Evolutionary conservation across 2,329 filamentous ascomycete genomes (phyloP), one percentile per base, ranked within the genome.

Genomic region (Ceratocystis alfenasii): DNA sequence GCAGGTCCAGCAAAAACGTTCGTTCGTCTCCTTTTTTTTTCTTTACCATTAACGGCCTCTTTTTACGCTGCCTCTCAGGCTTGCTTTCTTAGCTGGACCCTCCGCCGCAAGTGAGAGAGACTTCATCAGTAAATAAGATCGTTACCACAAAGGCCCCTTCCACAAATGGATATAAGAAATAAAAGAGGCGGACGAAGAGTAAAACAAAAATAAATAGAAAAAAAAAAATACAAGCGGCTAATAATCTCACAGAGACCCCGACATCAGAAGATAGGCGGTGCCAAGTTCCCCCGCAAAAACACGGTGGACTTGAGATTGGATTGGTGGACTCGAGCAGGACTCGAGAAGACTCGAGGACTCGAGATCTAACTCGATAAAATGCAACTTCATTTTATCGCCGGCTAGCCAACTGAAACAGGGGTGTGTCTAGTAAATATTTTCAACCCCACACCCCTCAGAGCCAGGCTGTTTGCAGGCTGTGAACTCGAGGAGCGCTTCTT

Each of bases 391-490:
- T 57, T 57, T 17, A 57, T 57, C 53, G 53, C 28, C 22, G 0
- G 22, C 50, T 10, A 30, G 30, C 2, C 25, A 50, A 50, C n/a
- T 22, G 48, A 50, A 25, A 7, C 25, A 25, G 10, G 10, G 25
- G 53, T 12, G 53, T 33, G 53, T 5, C 53, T 57, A 20, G 28
- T 17, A 5, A 3, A 3, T 22, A 33, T 5, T 5, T 28, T 33
- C 50, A 57, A 57, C 7, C 53, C 25, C 12, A 12, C 53, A 8
- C 53, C 53, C 53, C 25, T 41, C 53, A 57, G 30, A 57, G 6
- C 6, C 53, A 57, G 53, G 53, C 53, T 57, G 53, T 57, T 57
- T 57, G 53, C 53, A 57, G 53, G 53, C 30, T 22, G 53, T 30
- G 53, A 30, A 57, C 28, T 33, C 53, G 28, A 50, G 48, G 53